Percentiles rank a stretch among this genome's conserved stretches.
Conservation (phyloP, 73 alveolate genomes). For the Paramecium tetraurelia region DNA sequence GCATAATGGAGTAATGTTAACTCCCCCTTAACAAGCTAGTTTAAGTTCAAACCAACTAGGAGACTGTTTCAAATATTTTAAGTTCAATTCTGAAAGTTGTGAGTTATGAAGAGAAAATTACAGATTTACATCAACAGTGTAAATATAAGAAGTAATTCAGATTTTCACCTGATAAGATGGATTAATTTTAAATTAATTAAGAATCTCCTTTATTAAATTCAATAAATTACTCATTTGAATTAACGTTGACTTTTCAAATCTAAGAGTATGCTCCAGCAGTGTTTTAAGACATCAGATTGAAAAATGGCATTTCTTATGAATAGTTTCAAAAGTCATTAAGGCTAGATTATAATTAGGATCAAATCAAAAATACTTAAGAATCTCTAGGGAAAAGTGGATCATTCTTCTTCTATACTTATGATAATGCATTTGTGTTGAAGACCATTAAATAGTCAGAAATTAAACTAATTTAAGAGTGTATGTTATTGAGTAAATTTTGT, state of each 20-base stretch:
- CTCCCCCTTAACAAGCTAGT: neutral
- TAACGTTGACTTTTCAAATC: neutral
- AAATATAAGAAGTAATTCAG: neutral
- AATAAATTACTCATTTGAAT: neutral
- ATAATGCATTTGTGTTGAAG: neutral
- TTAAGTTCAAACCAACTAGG: neutral
- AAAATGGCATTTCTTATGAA: neutral
- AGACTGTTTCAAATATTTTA: neutral
- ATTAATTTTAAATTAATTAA: neutral
- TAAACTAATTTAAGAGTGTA: neutral
- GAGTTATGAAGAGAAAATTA: neutral
- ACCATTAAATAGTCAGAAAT: neutral
- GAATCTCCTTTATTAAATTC: neutral
- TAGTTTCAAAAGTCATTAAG: neutral
- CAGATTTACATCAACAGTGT: neutral
- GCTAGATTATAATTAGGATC: neutral
- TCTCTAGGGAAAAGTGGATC: conserved; percentile 43
- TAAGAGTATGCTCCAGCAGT: conserved; percentile 11
- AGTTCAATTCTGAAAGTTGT: neutral
- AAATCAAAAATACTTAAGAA: conserved; percentile 26
- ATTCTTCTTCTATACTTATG: conserved; percentile 11
- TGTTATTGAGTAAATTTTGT: neutral
- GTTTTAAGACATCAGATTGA: neutral
- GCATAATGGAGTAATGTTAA: neutral
- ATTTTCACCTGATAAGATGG: neutral